Base-by-base conservation (phyloP, 306 rosid genomes). In the Alnus glutinosa region DNA sequence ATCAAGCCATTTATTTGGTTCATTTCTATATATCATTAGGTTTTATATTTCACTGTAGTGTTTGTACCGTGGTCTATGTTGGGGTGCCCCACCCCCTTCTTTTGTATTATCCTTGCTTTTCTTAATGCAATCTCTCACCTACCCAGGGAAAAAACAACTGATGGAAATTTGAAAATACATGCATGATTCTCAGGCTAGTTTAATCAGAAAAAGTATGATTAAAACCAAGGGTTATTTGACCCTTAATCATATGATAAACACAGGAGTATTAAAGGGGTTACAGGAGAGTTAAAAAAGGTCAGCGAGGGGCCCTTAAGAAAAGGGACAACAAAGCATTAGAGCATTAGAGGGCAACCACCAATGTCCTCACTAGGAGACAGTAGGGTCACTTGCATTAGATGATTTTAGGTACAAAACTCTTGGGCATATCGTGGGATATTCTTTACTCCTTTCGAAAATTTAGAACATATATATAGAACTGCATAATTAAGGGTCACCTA, bases 271-370 rank as follows among this genome's bases (percentile, higher is more conserved):
- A 49, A 49, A 49, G 14, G 28, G 39, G 37, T 30, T 28, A 14
- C 10, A 2, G 18, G 23, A 11, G 74, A 50, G 74, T 47, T 42
- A 1, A 62, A 54, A 58, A 62, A 30, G 34, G 28, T 58, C n/a
- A 59, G 28, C 15, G 15, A 1, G 37, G 71, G 71, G 36, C 52
- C 73, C 80, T 42, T 51, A 10, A 70, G 59, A 74, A 85, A 63
- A 15, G 61, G 4, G 32, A 42, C 46, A 19, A 9, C 51, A 52
- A 67, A 69, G 66, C 36, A 66, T 36, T 49, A 73, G 67, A 69
- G 66, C 36, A 66, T 36, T 49, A 73, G 67, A 67, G 55, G 77
- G 87, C 55, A 71, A 62, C 84, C 73, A 63, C 74, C 28, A 77
- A 70, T 78, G 37, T 55, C 52, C 70, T 30, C 10, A n/a, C 1